Conservation (phyloP, 2,329 filamentous ascomycete species). For the Aureobasidium sp. region DNA sequence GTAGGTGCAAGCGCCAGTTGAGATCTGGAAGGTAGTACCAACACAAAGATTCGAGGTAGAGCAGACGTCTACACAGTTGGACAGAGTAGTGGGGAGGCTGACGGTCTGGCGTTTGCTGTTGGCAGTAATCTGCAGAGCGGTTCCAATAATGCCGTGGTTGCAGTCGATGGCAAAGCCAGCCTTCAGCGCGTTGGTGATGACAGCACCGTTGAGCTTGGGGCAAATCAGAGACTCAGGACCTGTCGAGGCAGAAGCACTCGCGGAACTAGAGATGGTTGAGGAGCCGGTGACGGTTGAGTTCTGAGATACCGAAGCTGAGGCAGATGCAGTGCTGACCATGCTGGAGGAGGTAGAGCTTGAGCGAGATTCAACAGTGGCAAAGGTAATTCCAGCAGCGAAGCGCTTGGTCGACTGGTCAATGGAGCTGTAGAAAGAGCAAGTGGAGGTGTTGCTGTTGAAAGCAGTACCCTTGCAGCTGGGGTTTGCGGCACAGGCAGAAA, state of each 20-base stretch:
- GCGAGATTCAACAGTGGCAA: constrained; percentile 3
- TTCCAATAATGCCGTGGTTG: neutral
- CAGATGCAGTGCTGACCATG: no score
- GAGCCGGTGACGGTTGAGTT: no score
- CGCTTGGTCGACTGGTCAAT: neutral
- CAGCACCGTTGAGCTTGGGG: neutral
- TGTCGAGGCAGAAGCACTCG: no score
- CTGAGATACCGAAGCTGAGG: no score
- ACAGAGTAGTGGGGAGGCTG: neutral
- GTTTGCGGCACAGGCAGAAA: neutral
- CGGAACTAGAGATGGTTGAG: no score
- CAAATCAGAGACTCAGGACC: neutral
- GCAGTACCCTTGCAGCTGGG: neutral
- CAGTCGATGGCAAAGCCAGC: neutral
- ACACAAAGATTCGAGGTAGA: neutral
- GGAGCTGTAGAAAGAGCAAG: constrained; percentile 4
- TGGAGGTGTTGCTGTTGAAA: neutral
- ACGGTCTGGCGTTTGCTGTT: neutral
- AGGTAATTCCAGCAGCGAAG: neutral
- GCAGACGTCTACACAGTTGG: neutral
- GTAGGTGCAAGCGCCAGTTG: neutral
- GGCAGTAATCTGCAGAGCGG: neutral
- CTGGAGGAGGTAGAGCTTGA: no score
- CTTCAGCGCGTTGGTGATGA: neutral
- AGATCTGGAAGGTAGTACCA: neutral